Evolutionary conservation across 1,284 basidiomycete genomes (phyloP), one percentile per base, ranked within the genome.

Genomic region (Peniophora sp.): DNA sequence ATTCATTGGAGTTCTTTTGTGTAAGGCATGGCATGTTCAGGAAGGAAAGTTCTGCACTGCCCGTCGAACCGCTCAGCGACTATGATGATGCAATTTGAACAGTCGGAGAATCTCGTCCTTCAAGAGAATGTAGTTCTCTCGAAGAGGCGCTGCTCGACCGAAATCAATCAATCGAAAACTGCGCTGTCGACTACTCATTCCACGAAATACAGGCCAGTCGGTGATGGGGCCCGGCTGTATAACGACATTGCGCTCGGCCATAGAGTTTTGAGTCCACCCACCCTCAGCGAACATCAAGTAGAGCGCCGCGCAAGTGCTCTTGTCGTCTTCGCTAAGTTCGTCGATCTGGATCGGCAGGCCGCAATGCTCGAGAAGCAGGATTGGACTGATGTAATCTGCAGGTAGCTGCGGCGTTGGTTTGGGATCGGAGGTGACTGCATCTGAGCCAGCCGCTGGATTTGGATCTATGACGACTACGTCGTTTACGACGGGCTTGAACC

Each of bases 301-400:
- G 14, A 47, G 47, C 15, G 24, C 47, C 24, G 47, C 47, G 47
- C 47, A 47, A 12, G 12, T 18, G 39, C 49, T 66, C 66, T 60
- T 62, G 22, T 73, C 67, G 52, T 76, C 73, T 15, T 62, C 44
- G 23, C 54, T 64, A 44, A 76, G 64, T 24, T 56, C 42, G 1
- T 44, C 32, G 2, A 65, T 56, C 20, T 64, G 50, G 5, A 76
- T 60, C 8, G 66, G 66, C 10, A 52, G 52, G 2, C 76, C 75
- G 54, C 76, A 78, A 48, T 76, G 64, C 60, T 79, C 76, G 15
- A 78, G 53, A 24, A 79, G 67, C 50, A 80, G 56, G 41, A 78
- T 69, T 0, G 75, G 71, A 53, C 73, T 76, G 17, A 44, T 23
- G 46, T 69, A 59, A 52, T 66, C 62, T 11, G 51, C 54, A 32